These are phyloP conservation scores for Marasmius fiardii DNA, from an alignment of 1,284 basidiomycete genomes.

Conservation along the genomic window DNA sequence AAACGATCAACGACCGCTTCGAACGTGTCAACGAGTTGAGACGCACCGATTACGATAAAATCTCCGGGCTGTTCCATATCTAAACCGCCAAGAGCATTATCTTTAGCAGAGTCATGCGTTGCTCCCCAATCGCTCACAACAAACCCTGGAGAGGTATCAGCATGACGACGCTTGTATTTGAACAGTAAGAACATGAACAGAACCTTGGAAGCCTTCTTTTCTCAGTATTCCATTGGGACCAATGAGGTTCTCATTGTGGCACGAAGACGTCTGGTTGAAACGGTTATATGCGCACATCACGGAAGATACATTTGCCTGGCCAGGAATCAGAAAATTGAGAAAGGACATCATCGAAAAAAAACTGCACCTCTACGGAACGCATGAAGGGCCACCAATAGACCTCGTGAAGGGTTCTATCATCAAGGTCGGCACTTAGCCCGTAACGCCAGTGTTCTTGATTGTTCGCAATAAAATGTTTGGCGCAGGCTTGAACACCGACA, in stretches of 20 bases:
- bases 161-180: neutral
- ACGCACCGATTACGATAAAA: slow-evolving; percentile 36
- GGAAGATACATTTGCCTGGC: slow-evolving; percentile 57
- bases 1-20: neutral
- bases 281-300: slow-evolving; percentile 76
- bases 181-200: neutral
- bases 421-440: slow-evolving; percentile 45
- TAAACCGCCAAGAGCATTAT: slow-evolving; percentile 43
- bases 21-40: neutral
- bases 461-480: slow-evolving; percentile 63
- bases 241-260: slow-evolving; percentile 34
- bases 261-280: slow-evolving; percentile 39
- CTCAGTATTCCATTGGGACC: slow-evolving; percentile 34
- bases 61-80: slow-evolving; percentile 51
- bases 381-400: slow-evolving; percentile 59
- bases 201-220: slow-evolving; percentile 39
- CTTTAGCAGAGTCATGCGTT: slow-evolving; percentile 40
- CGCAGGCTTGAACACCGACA: slow-evolving; percentile 59
- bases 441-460: slow-evolving; percentile 54
- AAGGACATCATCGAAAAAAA: slow-evolving; percentile 1
- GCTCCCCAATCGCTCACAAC: slow-evolving; percentile 50
- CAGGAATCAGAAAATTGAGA: slow-evolving; percentile 8
- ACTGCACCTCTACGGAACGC: slow-evolving; percentile 39
- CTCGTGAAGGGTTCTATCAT: slow-evolving; percentile 64
- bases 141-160: slow-evolving; percentile 27